Conservation (phyloP, 306 rosid genomes). For the Cucumis sativus region Cucumber_9930_V3 NC_026657.2:10736001-10736500, state of each 20-base stretch:
- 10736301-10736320: constrained; percentile 55
- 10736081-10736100: background rate
- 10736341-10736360: constrained; percentile 16
- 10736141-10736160: background rate
- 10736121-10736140: background rate
- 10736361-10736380: constrained; percentile 38
- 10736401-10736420: constrained; percentile 31
- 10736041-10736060: background rate
- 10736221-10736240: constrained; percentile 89
- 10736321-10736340: constrained; percentile 62
- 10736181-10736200: constrained; percentile 34
- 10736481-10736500: constrained; percentile 81
- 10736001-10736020: background rate
- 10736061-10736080: constrained; percentile 8
- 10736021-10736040: background rate
- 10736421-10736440: constrained; percentile 36
- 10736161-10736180: constrained; percentile 1
- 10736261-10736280: constrained; percentile 85
- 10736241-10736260: constrained; percentile 79
- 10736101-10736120: constrained; percentile 8
- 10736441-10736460: constrained; percentile 36
- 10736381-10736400: constrained; percentile 8
- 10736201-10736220: constrained; percentile 96
- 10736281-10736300: constrained; percentile 79
- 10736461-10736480: constrained; percentile 58